Conservation (phyloP, 2,329 filamentous ascomycete species). For the Penicillium verrucosum region DNA sequence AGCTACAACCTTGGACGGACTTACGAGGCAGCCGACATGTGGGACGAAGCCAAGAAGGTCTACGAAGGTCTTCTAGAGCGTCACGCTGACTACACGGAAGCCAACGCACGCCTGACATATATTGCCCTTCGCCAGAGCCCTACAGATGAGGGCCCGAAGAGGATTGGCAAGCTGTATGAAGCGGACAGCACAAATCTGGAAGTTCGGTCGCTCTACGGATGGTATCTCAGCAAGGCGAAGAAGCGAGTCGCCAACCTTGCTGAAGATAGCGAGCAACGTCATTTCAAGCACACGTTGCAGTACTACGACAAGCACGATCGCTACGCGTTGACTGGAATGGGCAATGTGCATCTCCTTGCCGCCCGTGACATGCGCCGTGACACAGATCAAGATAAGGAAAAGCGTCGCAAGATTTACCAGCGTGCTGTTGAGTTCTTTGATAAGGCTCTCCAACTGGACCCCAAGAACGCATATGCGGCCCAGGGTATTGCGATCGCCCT, state of each 20-base stretch:
- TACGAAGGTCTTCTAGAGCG: constrained; percentile 83
- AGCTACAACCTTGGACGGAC: constrained; percentile 94
- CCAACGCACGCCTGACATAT: constrained; percentile 81
- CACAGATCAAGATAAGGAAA: constrained; percentile 85
- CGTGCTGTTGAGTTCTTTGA: constrained; percentile 98
- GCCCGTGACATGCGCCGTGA: constrained; percentile 93
- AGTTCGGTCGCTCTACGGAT: constrained; percentile 87
- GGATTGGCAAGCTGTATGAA: constrained; percentile 80
- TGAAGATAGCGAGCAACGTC: constrained; percentile 86
- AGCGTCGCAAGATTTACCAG: constrained; percentile 79
- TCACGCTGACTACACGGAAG: constrained; percentile 90
- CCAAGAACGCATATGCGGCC: constrained; percentile 91
- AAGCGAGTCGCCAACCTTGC: constrained; percentile 76
- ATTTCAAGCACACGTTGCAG: constrained; percentile 94
- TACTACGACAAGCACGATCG: constrained; percentile 95
- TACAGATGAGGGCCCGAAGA: constrained; percentile 80
- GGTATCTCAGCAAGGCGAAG: constrained; percentile 88
- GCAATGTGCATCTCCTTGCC: constrained; percentile 83
- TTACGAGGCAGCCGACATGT: constrained; percentile 79
- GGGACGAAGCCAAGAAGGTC: constrained; percentile 79
- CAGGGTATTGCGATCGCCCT: constrained; percentile 94
- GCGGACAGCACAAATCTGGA: constrained; percentile 82
- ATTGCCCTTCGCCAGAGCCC: constrained; percentile 79
- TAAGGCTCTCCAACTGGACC: constrained; percentile 91
- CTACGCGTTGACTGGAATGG: constrained; percentile 96